A percentile compares a stretch with the other conserved stretches of the same genome.
Evolutionary conservation across 1,284 basidiomycete genomes (phyloP).

Genomic region (Butyriboletus regius): DNA sequence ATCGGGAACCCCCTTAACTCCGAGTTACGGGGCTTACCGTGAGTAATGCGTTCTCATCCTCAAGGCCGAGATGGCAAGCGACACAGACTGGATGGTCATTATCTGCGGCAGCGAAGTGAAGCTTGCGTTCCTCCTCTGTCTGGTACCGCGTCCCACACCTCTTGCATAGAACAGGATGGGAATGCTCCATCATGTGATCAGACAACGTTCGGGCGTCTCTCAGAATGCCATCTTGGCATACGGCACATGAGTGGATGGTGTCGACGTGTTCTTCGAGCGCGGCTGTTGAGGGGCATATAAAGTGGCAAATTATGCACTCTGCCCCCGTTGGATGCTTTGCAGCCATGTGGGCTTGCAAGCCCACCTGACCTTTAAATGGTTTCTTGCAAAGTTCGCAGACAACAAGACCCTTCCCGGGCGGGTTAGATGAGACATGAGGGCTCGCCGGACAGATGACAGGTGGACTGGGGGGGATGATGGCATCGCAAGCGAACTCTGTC

Average conservation of each 20-base stretch:
- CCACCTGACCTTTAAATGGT: slow-evolving; percentile 17
- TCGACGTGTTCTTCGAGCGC: slow-evolving; percentile 27
- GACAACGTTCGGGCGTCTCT: slow-evolving; percentile 25
- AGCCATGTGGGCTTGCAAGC: slow-evolving; percentile 21
- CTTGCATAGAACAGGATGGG: slow-evolving; percentile 25
- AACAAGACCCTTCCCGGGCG: slow-evolving; percentile 7
- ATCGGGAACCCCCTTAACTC: slow-evolving; percentile 4
- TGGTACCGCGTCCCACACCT: slow-evolving; percentile 25
- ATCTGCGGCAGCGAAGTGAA: slow-evolving; percentile 24
- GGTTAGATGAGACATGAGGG: slow-evolving; percentile 9
- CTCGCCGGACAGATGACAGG: slow-evolving; percentile 11
- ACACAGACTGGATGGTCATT: slow-evolving; percentile 25
- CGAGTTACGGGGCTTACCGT: slow-evolving; percentile 16
- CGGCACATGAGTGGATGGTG: slow-evolving; percentile 20
- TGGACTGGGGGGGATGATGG: slow-evolving; percentile 13
- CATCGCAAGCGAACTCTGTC: background rate
- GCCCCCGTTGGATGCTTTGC: slow-evolving; percentile 23
- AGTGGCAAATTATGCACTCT: slow-evolving; percentile 25
- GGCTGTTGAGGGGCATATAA: slow-evolving; percentile 18
- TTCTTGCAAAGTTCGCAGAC: slow-evolving; percentile 28
- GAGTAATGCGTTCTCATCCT: slow-evolving; percentile 22
- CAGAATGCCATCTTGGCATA: slow-evolving; percentile 27
- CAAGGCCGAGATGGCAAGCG: slow-evolving; percentile 25
- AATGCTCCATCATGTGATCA: slow-evolving; percentile 26
- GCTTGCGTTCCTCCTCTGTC: slow-evolving; percentile 26